Conservation (phyloP, 371 early-diverging fungal genomes). For the Syncephalastrum monosporum region DNA sequence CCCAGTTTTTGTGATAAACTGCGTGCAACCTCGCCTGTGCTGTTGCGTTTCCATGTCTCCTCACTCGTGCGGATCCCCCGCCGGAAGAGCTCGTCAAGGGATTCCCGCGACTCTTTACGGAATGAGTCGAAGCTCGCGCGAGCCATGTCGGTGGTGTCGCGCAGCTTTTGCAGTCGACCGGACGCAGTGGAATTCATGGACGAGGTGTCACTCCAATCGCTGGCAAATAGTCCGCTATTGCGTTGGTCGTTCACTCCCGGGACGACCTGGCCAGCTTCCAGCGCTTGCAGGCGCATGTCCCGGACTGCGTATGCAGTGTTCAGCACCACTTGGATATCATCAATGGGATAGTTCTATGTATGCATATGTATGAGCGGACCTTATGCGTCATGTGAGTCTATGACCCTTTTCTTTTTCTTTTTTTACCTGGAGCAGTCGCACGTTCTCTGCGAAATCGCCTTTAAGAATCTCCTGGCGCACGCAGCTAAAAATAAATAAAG, state of each 20-base stretch:
- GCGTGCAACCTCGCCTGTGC: conserved; percentile 33
- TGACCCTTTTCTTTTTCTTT: not conserved
- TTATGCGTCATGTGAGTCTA: not conserved
- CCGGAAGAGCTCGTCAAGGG: conserved; percentile 42
- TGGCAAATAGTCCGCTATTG: conserved; percentile 27
- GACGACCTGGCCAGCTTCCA: conserved; percentile 27
- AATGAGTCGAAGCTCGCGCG: conserved; percentile 43
- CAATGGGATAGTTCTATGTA: conserved; percentile 50
- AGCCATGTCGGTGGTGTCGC: conserved; percentile 44
- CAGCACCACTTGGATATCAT: conserved; percentile 48
- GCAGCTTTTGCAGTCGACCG: conserved; percentile 34
- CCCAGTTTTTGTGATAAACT: conserved; percentile 35
- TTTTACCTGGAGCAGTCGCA: conserved; percentile 60
- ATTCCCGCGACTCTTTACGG: conserved; percentile 39
- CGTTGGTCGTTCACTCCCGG: conserved; percentile 39
- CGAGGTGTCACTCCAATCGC: conserved; percentile 38
- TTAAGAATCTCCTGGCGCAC: conserved; percentile 56
- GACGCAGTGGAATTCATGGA: conserved; percentile 41
- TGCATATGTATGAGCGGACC: not conserved
- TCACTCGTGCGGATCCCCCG: conserved; percentile 12
- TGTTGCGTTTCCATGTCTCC: conserved; percentile 35
- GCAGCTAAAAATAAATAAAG: conserved; percentile 39
- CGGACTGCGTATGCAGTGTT: conserved; percentile 39
- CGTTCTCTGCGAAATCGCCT: conserved; percentile 66
- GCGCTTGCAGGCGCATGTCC: conserved; percentile 34